Evolutionary conservation across 2,329 filamentous ascomycete species (phyloP).

Genomic region (Whalleya microplaca): DNA sequence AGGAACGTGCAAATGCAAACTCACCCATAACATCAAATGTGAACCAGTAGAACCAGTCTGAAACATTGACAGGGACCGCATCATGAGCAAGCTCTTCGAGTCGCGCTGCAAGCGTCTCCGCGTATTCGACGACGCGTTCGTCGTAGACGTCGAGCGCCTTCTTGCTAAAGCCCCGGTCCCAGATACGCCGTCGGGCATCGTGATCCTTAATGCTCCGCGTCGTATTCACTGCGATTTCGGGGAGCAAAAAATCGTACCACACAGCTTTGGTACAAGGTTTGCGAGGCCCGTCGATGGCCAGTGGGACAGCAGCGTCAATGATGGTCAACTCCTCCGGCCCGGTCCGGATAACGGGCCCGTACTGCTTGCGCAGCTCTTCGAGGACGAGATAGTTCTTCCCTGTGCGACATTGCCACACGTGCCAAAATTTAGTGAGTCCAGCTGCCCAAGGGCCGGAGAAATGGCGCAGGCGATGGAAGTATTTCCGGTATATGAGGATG

Average conservation of each 20-base stretch:
- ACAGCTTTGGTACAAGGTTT: slow-evolving; percentile 21
- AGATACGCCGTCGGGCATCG: slow-evolving; percentile 17
- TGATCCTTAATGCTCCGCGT: slow-evolving; percentile 20
- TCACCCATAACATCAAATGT: slow-evolving; percentile 32
- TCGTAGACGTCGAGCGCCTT: slow-evolving; percentile 18
- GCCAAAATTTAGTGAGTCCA: slow-evolving; percentile 25
- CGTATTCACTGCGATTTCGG: slow-evolving; percentile 19
- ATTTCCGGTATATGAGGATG: slow-evolving; percentile 28
- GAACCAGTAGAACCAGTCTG: slow-evolving; percentile 26
- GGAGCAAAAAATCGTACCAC: slow-evolving; percentile 30
- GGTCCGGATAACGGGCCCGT: slow-evolving; percentile 27
- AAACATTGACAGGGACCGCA: slow-evolving; percentile 17
- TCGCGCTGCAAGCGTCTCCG: slow-evolving; percentile 10
- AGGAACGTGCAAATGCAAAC: slow-evolving; percentile 27
- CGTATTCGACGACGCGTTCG: slow-evolving; percentile 18
- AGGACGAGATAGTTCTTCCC: slow-evolving; percentile 24
- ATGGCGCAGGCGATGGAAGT: slow-evolving; percentile 21
- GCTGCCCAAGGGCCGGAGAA: slow-evolving; percentile 23
- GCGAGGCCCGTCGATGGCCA: slow-evolving; percentile 15
- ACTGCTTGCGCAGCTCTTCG: slow-evolving; percentile 19
- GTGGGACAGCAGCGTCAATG: slow-evolving; percentile 17
- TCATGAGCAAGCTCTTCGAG: slow-evolving; percentile 12
- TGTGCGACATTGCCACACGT: slow-evolving; percentile 20
- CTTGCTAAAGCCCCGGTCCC: slow-evolving; percentile 20
- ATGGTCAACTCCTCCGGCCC: slow-evolving; percentile 30